Evolutionary conservation across 805 yeast species (phyloP), one percentile per base, ranked within the genome.

Genomic region (Wickerhamiella cacticola): DNA sequence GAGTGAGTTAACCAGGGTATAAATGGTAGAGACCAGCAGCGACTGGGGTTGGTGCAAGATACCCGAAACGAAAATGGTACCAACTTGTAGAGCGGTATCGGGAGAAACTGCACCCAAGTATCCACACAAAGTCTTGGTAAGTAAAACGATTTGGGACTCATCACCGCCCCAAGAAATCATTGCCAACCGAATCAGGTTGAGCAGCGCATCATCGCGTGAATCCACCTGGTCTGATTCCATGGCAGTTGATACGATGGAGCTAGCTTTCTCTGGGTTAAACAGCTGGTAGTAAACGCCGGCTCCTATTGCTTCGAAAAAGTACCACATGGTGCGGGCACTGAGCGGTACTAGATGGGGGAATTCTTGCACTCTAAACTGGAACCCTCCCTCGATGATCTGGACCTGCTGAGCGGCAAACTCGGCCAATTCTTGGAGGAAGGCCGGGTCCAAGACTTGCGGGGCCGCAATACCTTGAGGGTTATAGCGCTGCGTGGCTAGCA

Each of bases 11-110:
- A 83, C 77, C 53, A 89, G 70, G 0, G 94, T 79, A 64, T 92
- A 92, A 45, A 92, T 78, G 1, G 89, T 75, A 6, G 95, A 80
- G 7, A 87, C 83, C 19, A 82, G 79, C 1, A 84, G 76, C 59
- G 87, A 96, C 58, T 86, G 89, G 16, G 87, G 76, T 46, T 82
- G 68, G 7, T 76, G 74, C 49, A 73, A 75, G 54, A 84, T 68
- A 2, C 88, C 86, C 43, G 73, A 62, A 0, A 88, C 82, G 33
- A 87, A 74, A 31, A 75, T 66, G 47, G 65, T 63, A 0, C 92
- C 73, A 1, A 80, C 71, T 5, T 68, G 64, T 41, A 67, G 60
- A 34, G 86, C 79, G 38, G 74, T 66, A 0, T 59, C 62, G 3
- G 68, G 54, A 6, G 68, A 57, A 46, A 82, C 69, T 15, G 71